Evolutionary conservation across 768 basidiomycete species (phyloP), one percentile per base, ranked within the genome.

Genomic region (Tylopilus vinaceipallidus): DNA sequence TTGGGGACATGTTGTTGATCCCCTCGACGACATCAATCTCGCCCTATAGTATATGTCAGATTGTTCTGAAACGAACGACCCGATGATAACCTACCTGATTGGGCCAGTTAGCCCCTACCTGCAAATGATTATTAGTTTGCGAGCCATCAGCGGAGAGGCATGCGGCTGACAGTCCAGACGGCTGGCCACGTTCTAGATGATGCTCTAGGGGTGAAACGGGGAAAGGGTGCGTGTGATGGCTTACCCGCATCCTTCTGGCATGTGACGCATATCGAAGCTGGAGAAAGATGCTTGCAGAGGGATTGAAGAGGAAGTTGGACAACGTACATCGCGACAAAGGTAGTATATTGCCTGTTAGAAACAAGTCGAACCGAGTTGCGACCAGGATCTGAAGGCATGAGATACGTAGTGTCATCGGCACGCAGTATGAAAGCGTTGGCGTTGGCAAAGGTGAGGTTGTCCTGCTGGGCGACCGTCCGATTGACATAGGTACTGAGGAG

Each of bases 1-100:
- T 79, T 20, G 61, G 60, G 4, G 53, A 45, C 42, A 70, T 55
- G 16, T 62, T 47, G 53, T 80, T 78, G 42, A 79, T 75, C 5
- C 74, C 72, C 54, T 80, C 79, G 35, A 79, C 60, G 41, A 78
- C 74, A 58, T 80, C 79, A 41, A 78, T 70, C 56, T 80, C 77
- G 34, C 63, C 65, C 60, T 67, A 14, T 9, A 1, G n/a, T 12
- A 14, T 17, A 14, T 27, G 38, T 47, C 23, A 37, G 20, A 23
- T 14, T 30, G 14, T n/a, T 19, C 14, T 1, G 17, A 24, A 29
- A 13, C 11, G 29, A 46, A 24, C 4, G n/a, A 17, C 23, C 6
- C 12, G 22, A 13, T 36, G 6, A 37, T 24, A 26, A 33, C 42
- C 0, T 26, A 42, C 62, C n/a, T 52, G 13, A 20, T 53, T 42